Conservation (phyloP, 306 rosid genomes). For the Begonia loranthoides region DNA sequence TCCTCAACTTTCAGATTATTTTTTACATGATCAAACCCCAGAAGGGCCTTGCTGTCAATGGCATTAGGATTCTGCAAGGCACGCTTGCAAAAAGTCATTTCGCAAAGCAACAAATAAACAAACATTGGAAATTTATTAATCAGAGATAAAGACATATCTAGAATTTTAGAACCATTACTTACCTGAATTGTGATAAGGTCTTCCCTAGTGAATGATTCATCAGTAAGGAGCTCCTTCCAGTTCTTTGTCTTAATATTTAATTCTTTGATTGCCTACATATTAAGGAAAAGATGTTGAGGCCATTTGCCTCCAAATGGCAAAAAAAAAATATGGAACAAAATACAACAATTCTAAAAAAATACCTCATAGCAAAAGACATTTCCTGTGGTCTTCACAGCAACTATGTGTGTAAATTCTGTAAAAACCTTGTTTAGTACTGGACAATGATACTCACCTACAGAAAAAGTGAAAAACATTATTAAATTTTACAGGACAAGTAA, state of each 20-base stretch:
- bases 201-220: constrained; percentile 69
- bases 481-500: constrained; percentile 1
- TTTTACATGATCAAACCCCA: constrained; percentile 91
- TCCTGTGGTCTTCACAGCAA: constrained; percentile 93
- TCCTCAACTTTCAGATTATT: constrained; percentile 64
- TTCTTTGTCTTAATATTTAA: constrained; percentile 83
- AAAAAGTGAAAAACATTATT: constrained; percentile 2
- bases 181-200: constrained; percentile 95
- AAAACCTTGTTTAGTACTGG: constrained; percentile 95
- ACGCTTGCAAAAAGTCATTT: constrained; percentile 8
- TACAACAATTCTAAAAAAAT: constrained; percentile 3
- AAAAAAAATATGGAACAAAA: background rate
- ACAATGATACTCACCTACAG: constrained; percentile 84
- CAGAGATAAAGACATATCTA: constrained; percentile 8
- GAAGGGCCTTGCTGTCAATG: constrained; percentile 62
- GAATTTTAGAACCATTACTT: constrained; percentile 10
- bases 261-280: constrained; percentile 74
- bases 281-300: background rate
- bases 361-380: constrained; percentile 97
- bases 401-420: constrained; percentile 90
- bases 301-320: constrained; percentile 1
- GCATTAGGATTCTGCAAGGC: constrained; percentile 86
- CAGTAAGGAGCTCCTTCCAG: constrained; percentile 98
- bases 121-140: background rate
- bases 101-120: constrained; percentile 6